These are phyloP conservation scores for Candolleomyces aberdarensis DNA, from an alignment of 768 basidiomycete genomes.

Conservation along the genomic window DNA sequence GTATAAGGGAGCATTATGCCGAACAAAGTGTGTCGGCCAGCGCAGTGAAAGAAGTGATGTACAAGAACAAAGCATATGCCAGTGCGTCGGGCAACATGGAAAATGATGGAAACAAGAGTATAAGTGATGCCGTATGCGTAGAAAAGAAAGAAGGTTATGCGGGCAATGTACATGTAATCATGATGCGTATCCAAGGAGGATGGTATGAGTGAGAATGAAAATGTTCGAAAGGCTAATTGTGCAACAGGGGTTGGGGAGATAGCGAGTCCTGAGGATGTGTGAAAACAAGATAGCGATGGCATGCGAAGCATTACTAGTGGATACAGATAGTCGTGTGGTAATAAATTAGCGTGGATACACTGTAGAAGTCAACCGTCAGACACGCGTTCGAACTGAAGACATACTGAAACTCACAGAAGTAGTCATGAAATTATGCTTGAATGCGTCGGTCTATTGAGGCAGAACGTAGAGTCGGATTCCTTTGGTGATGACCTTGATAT, in stretches of 20 bases:
- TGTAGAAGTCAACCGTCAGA: neutral
- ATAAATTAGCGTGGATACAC: neutral
- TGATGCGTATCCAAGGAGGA: neutral
- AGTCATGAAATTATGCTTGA: neutral
- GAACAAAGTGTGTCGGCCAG: too few relatives aligned
- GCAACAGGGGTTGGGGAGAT: neutral
- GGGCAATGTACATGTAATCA: neutral
- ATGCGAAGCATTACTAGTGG: neutral
- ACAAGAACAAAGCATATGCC: neutral
- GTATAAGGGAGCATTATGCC: too few relatives aligned
- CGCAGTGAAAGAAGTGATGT: too few relatives aligned
- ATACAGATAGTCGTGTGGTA: neutral
- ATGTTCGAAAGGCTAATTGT: neutral
- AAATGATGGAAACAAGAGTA: neutral
- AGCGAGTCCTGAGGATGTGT: neutral
- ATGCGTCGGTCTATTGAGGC: neutral
- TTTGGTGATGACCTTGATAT: neutral
- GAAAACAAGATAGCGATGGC: neutral
- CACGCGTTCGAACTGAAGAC: neutral
- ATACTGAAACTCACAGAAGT: slow-evolving; percentile 5
- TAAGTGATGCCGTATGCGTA: slow-evolving; percentile 1
- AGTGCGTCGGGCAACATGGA: neutral
- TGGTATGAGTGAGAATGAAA: neutral
- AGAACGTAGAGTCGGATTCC: neutral
- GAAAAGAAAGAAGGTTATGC: neutral